Percentiles rank a stretch among this genome's conserved stretches.
These are phyloP conservation scores for Nicotiana benthamiana DNA, from an alignment of 257 asterid species.

Conservation along the genomic window DNA sequence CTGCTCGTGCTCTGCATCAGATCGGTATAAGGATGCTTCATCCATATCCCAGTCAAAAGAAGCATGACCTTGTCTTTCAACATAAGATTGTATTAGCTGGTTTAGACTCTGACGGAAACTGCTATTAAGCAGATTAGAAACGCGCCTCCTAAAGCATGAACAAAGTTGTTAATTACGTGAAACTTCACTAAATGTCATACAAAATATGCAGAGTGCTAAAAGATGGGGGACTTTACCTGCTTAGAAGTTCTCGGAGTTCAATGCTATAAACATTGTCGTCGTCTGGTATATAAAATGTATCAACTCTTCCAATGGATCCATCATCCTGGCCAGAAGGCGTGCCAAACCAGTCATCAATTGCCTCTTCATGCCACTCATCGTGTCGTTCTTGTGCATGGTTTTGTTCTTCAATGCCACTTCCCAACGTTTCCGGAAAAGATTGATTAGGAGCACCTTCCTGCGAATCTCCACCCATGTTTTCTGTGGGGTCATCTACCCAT, in stretches of 20 bases:
- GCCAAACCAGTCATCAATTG: constrained; percentile 60
- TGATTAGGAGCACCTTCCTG: constrained; percentile 29
- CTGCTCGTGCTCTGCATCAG: constrained; percentile 34
- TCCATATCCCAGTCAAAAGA: constrained; percentile 59
- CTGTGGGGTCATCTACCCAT: constrained; percentile 25
- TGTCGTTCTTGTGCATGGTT: constrained; percentile 37
- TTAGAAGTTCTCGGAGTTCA: constrained; percentile 80
- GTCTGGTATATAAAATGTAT: constrained; percentile 35
- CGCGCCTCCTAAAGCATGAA: constrained; percentile 60
- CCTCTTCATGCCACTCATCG: constrained; percentile 61
- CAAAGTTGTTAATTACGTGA: background rate
- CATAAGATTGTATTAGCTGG: constrained; percentile 61
- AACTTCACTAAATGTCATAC: background rate
- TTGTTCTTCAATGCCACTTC: constrained; percentile 29
- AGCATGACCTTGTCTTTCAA: constrained; percentile 54
- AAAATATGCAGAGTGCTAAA: background rate
- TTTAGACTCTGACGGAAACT: constrained; percentile 67
- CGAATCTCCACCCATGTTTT: constrained; percentile 23
- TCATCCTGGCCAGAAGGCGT: constrained; percentile 48
- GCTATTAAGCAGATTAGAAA: constrained; percentile 75
- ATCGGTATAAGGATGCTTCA: constrained; percentile 35
- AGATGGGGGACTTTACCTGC: constrained; percentile 35
- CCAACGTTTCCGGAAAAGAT: constrained; percentile 32
- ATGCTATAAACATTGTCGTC: constrained; percentile 50
- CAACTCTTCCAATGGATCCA: constrained; percentile 32